Base-by-base conservation (phyloP, 148 eudicot species). In the Amaranthus cruentus region DNA sequence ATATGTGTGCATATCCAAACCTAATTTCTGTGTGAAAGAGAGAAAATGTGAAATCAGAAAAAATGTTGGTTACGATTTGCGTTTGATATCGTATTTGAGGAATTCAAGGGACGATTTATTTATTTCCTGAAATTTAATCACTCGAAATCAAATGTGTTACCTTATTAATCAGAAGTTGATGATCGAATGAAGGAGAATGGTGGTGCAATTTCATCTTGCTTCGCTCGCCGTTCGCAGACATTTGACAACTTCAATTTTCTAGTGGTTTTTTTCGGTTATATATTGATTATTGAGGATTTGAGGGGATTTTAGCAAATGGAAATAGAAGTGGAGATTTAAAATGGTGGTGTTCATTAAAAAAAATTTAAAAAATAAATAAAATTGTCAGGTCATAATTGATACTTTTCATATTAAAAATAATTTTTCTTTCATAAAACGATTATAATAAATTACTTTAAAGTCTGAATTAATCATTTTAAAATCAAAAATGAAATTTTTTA, bases 21-120 rank as follows among this genome's bases (percentile, higher is more conserved):
- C 70, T 71, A 43, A 57, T 5, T 53, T 46, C 2, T 55, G 66
- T 10, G 21, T 46, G 3, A 50, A 44, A 18, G 43, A 13, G 76
- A 47, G 55, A 6, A 65, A 15, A 21, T 62, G 12, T 47, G 38
- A 70, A 47, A 47, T 4, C 47, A 6, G 0, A 5, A 42, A 21
- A 38, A 64, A 65, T 55, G n/a, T 58, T 62, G 56, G 48, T 60
- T 73, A 61, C 62, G 70, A 57, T 74, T 79, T 61, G 50, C 7
- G 51, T 3, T 18, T 47, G 9, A 46, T 13, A 0, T 6, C 47
- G 52, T 13, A 8, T 43, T 64, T n/a, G n/a, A 14, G 18, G 11
- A 12, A 6, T 2, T 6, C 28, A 64, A 28, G 5, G 5, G 59
- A 44, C 14, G 8, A 38, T 12, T 12, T 13, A 3, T 42, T 49